Base-by-base conservation (phyloP, 805 yeast species). In the Metschnikowia reukaufii region DNA sequence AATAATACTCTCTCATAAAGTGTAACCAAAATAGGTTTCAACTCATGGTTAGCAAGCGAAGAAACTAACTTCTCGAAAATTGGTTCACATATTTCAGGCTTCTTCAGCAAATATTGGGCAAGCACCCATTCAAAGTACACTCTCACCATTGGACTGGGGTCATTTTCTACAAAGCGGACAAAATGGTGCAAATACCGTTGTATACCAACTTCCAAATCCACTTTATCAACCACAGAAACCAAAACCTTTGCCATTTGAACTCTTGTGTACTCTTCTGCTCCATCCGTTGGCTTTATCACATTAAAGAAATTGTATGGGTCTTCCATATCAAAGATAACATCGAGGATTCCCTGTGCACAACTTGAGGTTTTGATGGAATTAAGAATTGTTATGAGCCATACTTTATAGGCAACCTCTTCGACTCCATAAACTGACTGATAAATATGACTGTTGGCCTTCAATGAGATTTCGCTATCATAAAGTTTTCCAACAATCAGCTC, bases 81-180 rank as follows among this genome's bases (percentile, higher is more conserved):
- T 13, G 38, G 16, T 18, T 50, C 42, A n/a, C 58, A 44, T 15
- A 54, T 40, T 9, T 51, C 57, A 12, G 48, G 54, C 25, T 56
- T 59, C n/a, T 58, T 57, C 12, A 68, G 49, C 39, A 81, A 60
- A 17, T 73, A 66, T 13, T 69, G 64, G 0, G 88, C 77, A 33
- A 84, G 64, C 12, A 84, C 69, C 96, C 96, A 91, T 59, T 91
- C 97, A 45, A 87, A 65, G 57, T 85, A 88, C 2, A 77, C 67
- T 47, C 97, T 76, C 4, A 81, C 86, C 38, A 82, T 67, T 0
- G 97, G 97, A 51, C 94, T 85, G 12, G 88, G 80, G 51, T 92
- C 98, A 2, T 68, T 64, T 12, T 60, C 73, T 6, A 71, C 55
- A 25, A 67, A 44, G 1, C 48, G 39, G 35, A 74, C 68, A 10